A percentile compares a stretch with the other conserved stretches of the same genome.
phyloP scores from a whole-genome alignment of 2,329 filamentous ascomycete genomes.

The Pestalotiopsis sp. region DNA sequence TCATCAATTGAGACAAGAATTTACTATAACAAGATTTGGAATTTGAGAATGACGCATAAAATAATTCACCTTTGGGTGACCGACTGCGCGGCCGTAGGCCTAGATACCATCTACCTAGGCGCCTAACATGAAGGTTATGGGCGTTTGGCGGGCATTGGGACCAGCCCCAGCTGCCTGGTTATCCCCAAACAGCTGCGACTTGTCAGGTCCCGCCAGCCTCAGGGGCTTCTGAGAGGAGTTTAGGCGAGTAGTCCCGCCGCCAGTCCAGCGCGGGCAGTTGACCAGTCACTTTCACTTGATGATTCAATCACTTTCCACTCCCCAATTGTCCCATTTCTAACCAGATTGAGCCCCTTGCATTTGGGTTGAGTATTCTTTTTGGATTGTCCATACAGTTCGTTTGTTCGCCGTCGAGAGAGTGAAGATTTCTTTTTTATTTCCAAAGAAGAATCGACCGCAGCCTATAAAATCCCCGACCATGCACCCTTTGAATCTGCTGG shows the following conservation, averaged over 20 bases:
- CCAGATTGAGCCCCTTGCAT: neutral
- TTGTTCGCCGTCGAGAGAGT: neutral
- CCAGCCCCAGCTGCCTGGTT: neutral
- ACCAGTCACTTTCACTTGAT: neutral
- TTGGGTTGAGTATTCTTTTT: neutral
- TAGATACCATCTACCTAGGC: too few species aligned
- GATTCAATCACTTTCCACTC: constrained; percentile 11
- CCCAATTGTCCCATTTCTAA: neutral
- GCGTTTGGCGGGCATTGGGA: neutral
- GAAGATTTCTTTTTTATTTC: neutral
- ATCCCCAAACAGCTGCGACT: neutral
- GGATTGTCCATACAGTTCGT: neutral
- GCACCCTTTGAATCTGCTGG: neutral
- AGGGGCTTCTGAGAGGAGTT: neutral
- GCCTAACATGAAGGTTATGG: neutral
- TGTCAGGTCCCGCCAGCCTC: neutral
- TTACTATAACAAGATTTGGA: neutral
- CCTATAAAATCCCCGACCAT: neutral
- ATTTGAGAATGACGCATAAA: neutral
- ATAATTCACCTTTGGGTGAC: neutral
- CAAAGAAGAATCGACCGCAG: neutral
- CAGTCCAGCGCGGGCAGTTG: neutral
- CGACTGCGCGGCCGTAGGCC: too few species aligned
- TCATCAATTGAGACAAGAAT: neutral
- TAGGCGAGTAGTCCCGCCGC: neutral